Conservation (phyloP, 768 basidiomycete species). For the Pleurotus tuber-regium region DNA sequence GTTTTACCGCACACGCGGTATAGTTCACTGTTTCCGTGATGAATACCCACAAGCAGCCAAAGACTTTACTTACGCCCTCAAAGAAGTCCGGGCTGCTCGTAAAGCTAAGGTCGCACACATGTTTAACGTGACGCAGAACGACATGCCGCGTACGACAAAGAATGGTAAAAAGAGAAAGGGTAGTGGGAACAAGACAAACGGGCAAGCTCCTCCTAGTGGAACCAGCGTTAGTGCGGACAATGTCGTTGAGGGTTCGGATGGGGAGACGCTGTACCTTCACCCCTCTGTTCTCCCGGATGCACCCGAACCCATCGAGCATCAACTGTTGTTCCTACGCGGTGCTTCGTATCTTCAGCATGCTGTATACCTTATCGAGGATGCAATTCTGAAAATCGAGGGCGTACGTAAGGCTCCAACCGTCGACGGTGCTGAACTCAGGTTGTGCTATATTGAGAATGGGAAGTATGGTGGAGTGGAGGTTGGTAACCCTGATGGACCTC, state of each 20-base stretch:
- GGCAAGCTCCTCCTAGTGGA: slow-evolving; percentile 68
- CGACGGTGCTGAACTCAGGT: slow-evolving; percentile 73
- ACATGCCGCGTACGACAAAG: slow-evolving; percentile 34
- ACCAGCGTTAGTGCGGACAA: slow-evolving; percentile 49
- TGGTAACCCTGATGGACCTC: slow-evolving; percentile 76
- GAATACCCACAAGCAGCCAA: slow-evolving; percentile 72
- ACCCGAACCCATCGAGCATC: slow-evolving; percentile 85
- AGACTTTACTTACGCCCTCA: slow-evolving; percentile 80
- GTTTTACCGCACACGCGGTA: slow-evolving; percentile 86
- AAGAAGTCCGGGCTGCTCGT: slow-evolving; percentile 70
- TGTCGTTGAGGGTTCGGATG: slow-evolving; percentile 46
- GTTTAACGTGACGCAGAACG: slow-evolving; percentile 26
- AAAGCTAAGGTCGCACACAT: slow-evolving; percentile 57
- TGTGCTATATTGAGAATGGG: slow-evolving; percentile 74
- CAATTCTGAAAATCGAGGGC: slow-evolving; percentile 68
- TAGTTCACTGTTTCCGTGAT: slow-evolving; percentile 86
- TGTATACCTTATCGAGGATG: slow-evolving; percentile 68
- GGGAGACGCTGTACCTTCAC: slow-evolving; percentile 55
- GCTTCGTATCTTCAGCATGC: slow-evolving; percentile 83
- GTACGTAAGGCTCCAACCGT: slow-evolving; percentile 54
- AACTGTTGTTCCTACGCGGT: slow-evolving; percentile 79
- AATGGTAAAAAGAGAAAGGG: slow-evolving; percentile 55
- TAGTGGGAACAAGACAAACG: slow-evolving; percentile 42
- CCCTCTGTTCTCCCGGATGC: slow-evolving; percentile 74
- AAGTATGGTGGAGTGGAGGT: slow-evolving; percentile 83